Evolutionary conservation across 257 asterid species (phyloP).

Genomic region (Salvia rosmarinus): DNA sequence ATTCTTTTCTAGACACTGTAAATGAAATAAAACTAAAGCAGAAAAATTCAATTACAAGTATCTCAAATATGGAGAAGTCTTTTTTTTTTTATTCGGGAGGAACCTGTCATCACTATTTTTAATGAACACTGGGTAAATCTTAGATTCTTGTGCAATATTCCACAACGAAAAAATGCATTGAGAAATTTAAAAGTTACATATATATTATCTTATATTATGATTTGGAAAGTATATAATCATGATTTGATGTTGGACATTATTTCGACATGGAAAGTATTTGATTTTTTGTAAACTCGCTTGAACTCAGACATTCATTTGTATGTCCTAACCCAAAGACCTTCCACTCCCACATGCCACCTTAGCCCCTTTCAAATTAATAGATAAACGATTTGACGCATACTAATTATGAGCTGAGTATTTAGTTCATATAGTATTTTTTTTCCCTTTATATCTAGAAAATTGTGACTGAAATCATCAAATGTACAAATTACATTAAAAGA

Average conservation of each 20-base stretch:
- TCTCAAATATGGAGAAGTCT: too few species aligned
- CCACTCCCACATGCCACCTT: not conserved
- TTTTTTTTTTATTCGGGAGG: too few species aligned
- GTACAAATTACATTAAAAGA: too few species aligned
- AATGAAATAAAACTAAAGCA: not conserved
- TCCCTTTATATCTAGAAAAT: too few species aligned
- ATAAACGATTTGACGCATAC: too few species aligned
- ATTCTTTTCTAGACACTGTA: not conserved
- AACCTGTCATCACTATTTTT: too few species aligned
- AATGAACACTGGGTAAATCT: too few species aligned
- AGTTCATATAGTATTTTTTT: too few species aligned
- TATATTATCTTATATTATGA: not conserved
- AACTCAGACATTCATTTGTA: not conserved
- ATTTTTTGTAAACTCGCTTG: not conserved
- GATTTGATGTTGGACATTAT: not conserved
- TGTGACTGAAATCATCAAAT: too few species aligned
- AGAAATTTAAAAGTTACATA: not conserved
- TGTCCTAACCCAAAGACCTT: not conserved
- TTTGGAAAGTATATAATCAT: not conserved
- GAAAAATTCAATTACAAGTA: not conserved
- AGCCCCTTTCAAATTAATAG: not conserved
- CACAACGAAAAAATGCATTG: too few species aligned
- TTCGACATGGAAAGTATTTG: not conserved
- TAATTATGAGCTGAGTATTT: too few species aligned
- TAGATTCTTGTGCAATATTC: too few species aligned